Evolutionary conservation across 306 rosid species (phyloP).

Genomic region (Acacia melanoxylon): DNA sequence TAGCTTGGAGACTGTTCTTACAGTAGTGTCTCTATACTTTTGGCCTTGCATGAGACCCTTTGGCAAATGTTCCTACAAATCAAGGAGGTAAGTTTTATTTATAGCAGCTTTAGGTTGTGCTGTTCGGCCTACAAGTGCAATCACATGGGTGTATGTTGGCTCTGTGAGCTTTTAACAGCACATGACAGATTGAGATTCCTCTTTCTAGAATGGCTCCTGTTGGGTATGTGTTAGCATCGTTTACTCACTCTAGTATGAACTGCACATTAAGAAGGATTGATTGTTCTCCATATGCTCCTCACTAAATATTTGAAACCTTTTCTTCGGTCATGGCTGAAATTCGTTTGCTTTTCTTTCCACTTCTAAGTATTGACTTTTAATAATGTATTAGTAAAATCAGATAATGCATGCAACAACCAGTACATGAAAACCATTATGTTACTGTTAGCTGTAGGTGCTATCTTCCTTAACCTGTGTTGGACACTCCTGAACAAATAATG

Average conservation of each 20-base stretch:
- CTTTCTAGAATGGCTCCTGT: slow-evolving; percentile 74
- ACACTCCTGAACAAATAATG: not conserved
- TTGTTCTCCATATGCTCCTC: not conserved
- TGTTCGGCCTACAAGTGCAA: slow-evolving; percentile 86
- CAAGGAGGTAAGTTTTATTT: slow-evolving; percentile 77
- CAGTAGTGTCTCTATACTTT: slow-evolving; percentile 72
- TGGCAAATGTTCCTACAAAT: slow-evolving; percentile 34
- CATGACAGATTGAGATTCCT: slow-evolving; percentile 55
- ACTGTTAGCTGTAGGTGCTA: not conserved
- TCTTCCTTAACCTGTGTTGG: not conserved
- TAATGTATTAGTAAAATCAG: not conserved
- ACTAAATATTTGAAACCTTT: not conserved
- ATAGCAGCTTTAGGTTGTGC: slow-evolving; percentile 83
- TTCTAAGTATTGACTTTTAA: not conserved
- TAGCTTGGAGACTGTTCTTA: slow-evolving; percentile 86
- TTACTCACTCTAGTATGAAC: slow-evolving; percentile 14
- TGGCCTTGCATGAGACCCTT: slow-evolving; percentile 87
- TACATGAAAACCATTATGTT: not conserved
- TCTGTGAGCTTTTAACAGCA: slow-evolving; percentile 63
- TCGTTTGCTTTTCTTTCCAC: not conserved
- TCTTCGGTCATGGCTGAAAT: not conserved
- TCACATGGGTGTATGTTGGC: slow-evolving; percentile 83
- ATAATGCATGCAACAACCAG: not conserved
- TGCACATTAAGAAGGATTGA: not conserved
- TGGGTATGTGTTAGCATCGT: slow-evolving; percentile 63